Base-by-base conservation (phyloP, 768 basidiomycete species). In the Pisolithus marmoratus region DNA sequence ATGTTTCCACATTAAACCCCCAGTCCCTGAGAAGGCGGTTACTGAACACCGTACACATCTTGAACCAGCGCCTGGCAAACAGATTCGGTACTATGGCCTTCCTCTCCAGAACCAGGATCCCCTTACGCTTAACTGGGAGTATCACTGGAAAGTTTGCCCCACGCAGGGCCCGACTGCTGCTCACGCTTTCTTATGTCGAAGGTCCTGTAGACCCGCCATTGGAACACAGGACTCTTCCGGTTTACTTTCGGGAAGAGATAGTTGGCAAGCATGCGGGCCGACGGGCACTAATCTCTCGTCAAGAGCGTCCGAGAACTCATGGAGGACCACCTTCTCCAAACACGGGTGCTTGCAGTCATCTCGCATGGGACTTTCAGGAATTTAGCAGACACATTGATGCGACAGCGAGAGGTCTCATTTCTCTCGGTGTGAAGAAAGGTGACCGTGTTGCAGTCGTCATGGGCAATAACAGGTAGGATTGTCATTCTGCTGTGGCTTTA, bases 401-500 rank as follows among this genome's bases (percentile, higher is more conserved):
- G 4, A 73, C 88, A 6, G 82, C 90, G 2, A 72, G 86, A 45
- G 90, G 90, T 0, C 71, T 93, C 19, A 53, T 90, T 14, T 67
- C 66, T 1, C 69, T 91, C 70, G 88, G 88, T 15, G 82, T 93
- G 4, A 69, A 72, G 63, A 85, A 79, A 62, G 90, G 90, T 0
- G 87, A 90, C 57, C 74, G 90, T 8, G 82, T 92, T 20, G 90
- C 78, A 1, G 85, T 90, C 7, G 68, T 91, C 37, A 89, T 92
- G 88, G 90, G 89, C 5, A 93, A 91, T 54, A 87, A 80, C 53
- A 92, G 90, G 90, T 87, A 56, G 34, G 71, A 56, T 24, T 20
- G n/a, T 37, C 34, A 26, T 26, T 52, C 43, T 36, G 17, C 17
- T 22, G 11, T 9, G 12, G 6, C 45, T 19, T n/a, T n/a, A 15